Base-by-base conservation (phyloP, 805 yeast species). In the Millerozyma acaciae region DNA sequence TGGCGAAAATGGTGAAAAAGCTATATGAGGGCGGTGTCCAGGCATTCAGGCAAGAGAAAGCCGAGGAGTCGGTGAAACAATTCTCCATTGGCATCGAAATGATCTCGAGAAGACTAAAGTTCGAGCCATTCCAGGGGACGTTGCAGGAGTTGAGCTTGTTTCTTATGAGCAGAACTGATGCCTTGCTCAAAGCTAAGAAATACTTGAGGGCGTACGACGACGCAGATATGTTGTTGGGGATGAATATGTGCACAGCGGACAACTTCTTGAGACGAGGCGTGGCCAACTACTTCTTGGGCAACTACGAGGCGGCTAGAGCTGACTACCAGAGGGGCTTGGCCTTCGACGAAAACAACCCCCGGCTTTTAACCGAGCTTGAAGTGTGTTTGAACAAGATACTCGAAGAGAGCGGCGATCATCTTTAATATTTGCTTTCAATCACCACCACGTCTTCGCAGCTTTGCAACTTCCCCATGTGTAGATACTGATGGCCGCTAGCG, bases 241-340 rank as follows among this genome's bases (percentile, higher is more conserved):
- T 81, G 49, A 78, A 76, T 57, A 60, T 76, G 53, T 59, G 65
- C 33, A 61, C 76, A 4, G 78, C 89, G 1, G 93, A 84, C 33
- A 80, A 83, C 51, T 81, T 80, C 49, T 65, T 82, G 34, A 73
- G 93, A 60, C 72, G 81, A 47, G 83, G 87, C 1, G 78, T 82
- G 30, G 76, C 84, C 28, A 65, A 70, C 43, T 59, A 61, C 44
- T 77, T 80, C 45, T 60, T 84, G 51, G 84, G 82, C 2, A 76
- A 77, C 52, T 70, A 74, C 38, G 73, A 71, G 28, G 76, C 69
- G 6, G 82, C 88, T 2, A 75, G 77, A 40, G 73, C 75, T 2
- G 83, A 76, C 46, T 72, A 80, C 47, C 89, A 82, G 57, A 71
- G 89, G 52, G 94, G 89, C 0, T 63, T 84, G 37, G 65, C 80